Base-by-base conservation (phyloP, 2,329 filamentous ascomycete genomes). In the Aspergillus quadricinctus region DNA sequence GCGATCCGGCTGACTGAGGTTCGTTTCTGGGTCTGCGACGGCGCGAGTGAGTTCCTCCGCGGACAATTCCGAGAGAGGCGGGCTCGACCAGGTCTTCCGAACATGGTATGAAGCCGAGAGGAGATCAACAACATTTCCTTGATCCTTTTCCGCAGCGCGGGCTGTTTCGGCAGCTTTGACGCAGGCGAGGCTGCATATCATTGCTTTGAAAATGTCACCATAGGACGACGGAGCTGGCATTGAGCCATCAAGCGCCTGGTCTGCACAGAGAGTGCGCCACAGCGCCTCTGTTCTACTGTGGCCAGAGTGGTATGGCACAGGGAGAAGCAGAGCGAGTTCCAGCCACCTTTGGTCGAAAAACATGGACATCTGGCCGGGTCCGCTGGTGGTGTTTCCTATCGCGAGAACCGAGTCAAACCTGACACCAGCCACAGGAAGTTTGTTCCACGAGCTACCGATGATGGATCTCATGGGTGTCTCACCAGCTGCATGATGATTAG, bases 291-390 rank as follows among this genome's bases (percentile, higher is more conserved):
- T 55, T 14, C 53, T 37, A 3, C 48, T 2, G 23, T 50, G 37
- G 27, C 53, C 48, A 4, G 29, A 49, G 8, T 48, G 48, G 14
- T 51, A 55, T 3, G 53, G 53, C 6, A 50, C 48, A 10, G 53
- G 48, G n/a, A 55, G 35, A 27, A 55, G 53, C n/a, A 55, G 28
- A 1, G 48, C 21, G 1, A 55, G 53, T 41, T 55, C 53, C 11
- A 55, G 50, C 53, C 53, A 55, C 19, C 48, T 48, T n/a, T 48
- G 21, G 3, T 55, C 53, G 5, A 55, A 55, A 37, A 50, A 55
- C 53, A 55, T 55, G 37, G 17, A 10, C 4, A 55, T 27, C 10
- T 55, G 53, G 1, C 29, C 41, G 5, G 53, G 37, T n/a, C 53
- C 53, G 7, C 31, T 43, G 2, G 53, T 55, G 2, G 53, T 10